Evolutionary conservation across 2,329 filamentous ascomycete genomes (phyloP).

Genomic region (Colletotrichum truncatum): DNA sequence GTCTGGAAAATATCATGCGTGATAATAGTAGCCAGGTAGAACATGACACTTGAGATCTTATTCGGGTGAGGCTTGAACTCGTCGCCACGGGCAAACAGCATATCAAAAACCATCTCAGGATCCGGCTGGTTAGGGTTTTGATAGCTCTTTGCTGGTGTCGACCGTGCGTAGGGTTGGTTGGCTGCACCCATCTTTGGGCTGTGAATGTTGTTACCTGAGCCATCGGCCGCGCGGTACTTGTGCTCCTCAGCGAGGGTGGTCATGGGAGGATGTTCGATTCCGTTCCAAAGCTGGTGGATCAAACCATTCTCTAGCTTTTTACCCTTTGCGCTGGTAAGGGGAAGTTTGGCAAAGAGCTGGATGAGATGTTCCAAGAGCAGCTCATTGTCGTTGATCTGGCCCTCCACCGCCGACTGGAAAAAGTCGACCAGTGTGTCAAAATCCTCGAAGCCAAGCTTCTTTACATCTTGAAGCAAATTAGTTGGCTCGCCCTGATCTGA

Average conservation of each 20-base stretch:
- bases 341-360: constrained; percentile 31
- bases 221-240: constrained; percentile 33
- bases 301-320: constrained; percentile 29
- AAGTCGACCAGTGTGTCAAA: constrained; percentile 31
- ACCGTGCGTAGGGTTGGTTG: constrained; percentile 30
- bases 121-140: constrained; percentile 32
- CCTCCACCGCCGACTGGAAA: constrained; percentile 21
- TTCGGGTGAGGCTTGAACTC: constrained; percentile 41
- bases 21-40: constrained; percentile 60
- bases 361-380: constrained; percentile 31
- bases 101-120: constrained; percentile 33
- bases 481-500: constrained; percentile 8
- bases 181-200: constrained; percentile 31
- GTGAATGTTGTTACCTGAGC: constrained; percentile 32
- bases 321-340: constrained; percentile 25
- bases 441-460: constrained; percentile 32
- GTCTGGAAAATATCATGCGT: constrained; percentile 60
- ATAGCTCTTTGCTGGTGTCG: constrained; percentile 25
- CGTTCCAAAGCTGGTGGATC: constrained; percentile 32
- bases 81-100: constrained; percentile 28
- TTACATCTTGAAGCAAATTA: constrained; percentile 28
- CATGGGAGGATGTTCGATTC: constrained; percentile 33
- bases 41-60: constrained; percentile 55
- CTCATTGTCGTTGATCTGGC: constrained; percentile 29
- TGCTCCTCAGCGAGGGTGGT: constrained; percentile 27